Evolutionary conservation across 169 alveolate genomes (phyloP).

Genomic region (Plasmodium coatneyi): DNA sequence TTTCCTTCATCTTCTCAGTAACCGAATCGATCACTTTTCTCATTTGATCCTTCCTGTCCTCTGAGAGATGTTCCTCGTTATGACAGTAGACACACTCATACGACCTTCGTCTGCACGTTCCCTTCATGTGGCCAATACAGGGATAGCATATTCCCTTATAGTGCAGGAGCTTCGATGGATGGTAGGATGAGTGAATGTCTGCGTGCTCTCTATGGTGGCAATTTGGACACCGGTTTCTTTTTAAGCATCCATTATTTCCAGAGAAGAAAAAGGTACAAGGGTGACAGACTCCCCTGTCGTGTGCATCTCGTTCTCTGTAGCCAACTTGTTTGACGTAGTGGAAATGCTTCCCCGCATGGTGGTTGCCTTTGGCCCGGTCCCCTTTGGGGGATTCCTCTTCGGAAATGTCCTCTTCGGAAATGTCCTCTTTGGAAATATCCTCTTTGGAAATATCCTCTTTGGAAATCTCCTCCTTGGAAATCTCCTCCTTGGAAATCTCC

Average conservation of each 20-base stretch:
- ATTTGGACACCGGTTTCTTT: slow-evolving; percentile 1
- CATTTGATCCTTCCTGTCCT: not conserved
- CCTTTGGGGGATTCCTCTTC: not conserved
- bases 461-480: too few species aligned
- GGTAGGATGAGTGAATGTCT: slow-evolving; percentile 26
- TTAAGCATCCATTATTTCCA: not conserved
- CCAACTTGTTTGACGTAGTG: not conserved
- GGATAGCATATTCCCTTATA: slow-evolving; percentile 22
- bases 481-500: too few species aligned
- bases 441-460: not conserved
- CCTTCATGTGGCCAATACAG: slow-evolving; percentile 2
- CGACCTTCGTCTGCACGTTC: slow-evolving; percentile 3
- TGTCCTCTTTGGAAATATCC: not conserved
- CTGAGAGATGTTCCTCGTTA: slow-evolving; percentile 14
- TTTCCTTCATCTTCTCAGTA: not conserved
- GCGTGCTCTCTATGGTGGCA: slow-evolving; percentile 23
- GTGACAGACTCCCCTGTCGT: not conserved
- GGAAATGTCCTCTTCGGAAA: not conserved
- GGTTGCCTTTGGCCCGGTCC: not conserved
- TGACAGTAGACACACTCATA: slow-evolving; percentile 23
- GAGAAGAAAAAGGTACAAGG: slow-evolving; percentile 19
- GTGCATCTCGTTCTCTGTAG: slow-evolving; percentile 13
- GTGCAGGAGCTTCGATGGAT: slow-evolving; percentile 27
- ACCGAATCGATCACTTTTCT: not conserved
- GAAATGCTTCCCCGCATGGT: not conserved